Evolutionary conservation across 495 filamentous ascomycete species (phyloP), one percentile per base, ranked within the genome.

Genomic region (Melanomma pulvis-pyrius): DNA sequence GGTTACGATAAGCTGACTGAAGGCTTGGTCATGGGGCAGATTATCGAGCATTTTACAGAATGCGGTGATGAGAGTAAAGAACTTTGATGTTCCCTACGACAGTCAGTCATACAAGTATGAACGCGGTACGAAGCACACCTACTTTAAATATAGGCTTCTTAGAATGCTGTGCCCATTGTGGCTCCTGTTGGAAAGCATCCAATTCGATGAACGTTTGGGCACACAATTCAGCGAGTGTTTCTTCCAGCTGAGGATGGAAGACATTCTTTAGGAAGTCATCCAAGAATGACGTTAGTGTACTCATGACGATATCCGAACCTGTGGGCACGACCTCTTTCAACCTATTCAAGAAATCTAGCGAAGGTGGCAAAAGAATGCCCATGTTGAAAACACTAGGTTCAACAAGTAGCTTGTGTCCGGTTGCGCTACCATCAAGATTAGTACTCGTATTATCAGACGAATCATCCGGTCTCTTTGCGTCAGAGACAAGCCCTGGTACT

Each of bases 341-440:
- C 6, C 92, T 84, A 71, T 94, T 92, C 13, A 99, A 83, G 77
- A 99, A 99, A 11, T 90, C 86, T 2, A 98, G 80, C 1, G 94
- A 96, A n/a, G 93, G 92, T 15, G 93, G 94, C 19, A 99, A 84
- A 4, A 99, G 83, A 47, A 96, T 80, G 61, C 91, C 90, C 87
- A 99, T 98, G 72, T 99, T 99, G 79, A 98, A 98, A 17, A 98
- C 93, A 70, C 90, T 97, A 13, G 94, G 93, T 73, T 97, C 91
- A 39, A 98, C 89, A 2, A 99, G 83, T 71, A 96, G 81, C 81
- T 96, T 93, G 78, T 92, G 91, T 19, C 86, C 87, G 52, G 85
- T 90, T 22, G 83, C 89, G 34, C 82, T 84, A 44, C 85, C 83
- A 69, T 87, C 79, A 22, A 82, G 79, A 32, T 77, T 79, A n/a